phyloP scores from a whole-genome alignment of 768 basidiomycete species.

The Tylopilus subfusipes region DNA sequence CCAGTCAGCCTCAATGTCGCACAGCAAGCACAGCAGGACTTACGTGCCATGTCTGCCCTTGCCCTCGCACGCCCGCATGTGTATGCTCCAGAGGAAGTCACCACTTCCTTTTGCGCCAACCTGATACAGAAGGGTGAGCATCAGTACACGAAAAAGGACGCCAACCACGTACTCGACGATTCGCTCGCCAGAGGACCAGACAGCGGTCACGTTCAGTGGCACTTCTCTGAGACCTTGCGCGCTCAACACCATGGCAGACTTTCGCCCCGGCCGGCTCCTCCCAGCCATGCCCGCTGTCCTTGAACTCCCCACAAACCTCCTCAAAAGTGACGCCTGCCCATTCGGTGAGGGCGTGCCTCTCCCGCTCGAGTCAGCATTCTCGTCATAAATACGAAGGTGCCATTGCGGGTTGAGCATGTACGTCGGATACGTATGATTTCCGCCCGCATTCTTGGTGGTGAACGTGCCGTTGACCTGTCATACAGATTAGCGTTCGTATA shows the following conservation, averaged over 20 bases:
- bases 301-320: not conserved
- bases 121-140: slow-evolving; percentile 27
- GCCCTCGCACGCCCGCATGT: slow-evolving; percentile 68
- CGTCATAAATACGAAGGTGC: slow-evolving; percentile 54
- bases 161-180: slow-evolving; percentile 79
- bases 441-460: slow-evolving; percentile 73
- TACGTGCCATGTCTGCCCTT: slow-evolving; percentile 53
- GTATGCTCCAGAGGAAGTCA: slow-evolving; percentile 76
- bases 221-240: slow-evolving; percentile 59
- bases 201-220: slow-evolving; percentile 67
- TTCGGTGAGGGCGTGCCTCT: not conserved
- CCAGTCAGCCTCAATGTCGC: not conserved
- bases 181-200: slow-evolving; percentile 75
- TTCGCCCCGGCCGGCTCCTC: slow-evolving; percentile 20
- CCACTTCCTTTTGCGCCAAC: slow-evolving; percentile 63
- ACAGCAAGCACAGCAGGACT: slow-evolving; percentile 8
- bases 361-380: slow-evolving; percentile 11
- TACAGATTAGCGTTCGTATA: not conserved
- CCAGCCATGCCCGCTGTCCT: slow-evolving; percentile 5
- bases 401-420: slow-evolving; percentile 94
- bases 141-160: slow-evolving; percentile 26
- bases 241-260: slow-evolving; percentile 42
- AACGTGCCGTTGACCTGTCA: slow-evolving; percentile 58
- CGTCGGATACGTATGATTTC: slow-evolving; percentile 73
- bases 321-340: not conserved